A percentile compares a stretch with the other conserved stretches of the same genome.
Conservation (phyloP, 1,284 basidiomycete species). For the Termitomyces sp. region DNA sequence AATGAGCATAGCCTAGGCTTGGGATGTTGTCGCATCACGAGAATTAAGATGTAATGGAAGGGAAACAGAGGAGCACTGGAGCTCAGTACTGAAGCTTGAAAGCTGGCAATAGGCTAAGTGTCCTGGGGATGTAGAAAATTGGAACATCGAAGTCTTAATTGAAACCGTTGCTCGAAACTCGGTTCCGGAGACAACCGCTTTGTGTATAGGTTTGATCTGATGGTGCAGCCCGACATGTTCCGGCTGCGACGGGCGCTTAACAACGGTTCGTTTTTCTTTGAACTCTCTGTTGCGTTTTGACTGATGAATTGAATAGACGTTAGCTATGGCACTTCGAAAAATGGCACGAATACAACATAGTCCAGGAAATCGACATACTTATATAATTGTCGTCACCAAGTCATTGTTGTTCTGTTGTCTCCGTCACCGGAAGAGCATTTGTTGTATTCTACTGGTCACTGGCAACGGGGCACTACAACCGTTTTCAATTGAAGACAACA, state of each 20-base stretch:
- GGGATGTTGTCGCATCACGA: neutral
- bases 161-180: too few relatives aligned
- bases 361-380: neutral
- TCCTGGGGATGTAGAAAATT: neutral
- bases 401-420: slow-evolving; percentile 1
- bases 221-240: too few relatives aligned
- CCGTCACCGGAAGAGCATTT: neutral
- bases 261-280: too few relatives aligned
- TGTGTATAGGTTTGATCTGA: too few relatives aligned
- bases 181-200: too few relatives aligned
- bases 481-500: neutral
- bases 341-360: neutral
- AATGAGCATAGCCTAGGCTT: neutral
- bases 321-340: neutral
- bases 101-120: neutral
- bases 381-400: neutral
- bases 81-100: neutral
- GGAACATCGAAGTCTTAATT: too few relatives aligned
- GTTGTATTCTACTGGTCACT: neutral
- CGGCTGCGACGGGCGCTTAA: too few relatives aligned
- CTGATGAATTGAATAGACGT: too few relatives aligned
- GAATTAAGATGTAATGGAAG: too few relatives aligned
- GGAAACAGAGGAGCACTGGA: neutral
- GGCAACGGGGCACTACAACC: neutral
- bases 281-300: too few relatives aligned